Conservation (phyloP, 164 flowering plant species). For the Vitis rupestris region DNA sequence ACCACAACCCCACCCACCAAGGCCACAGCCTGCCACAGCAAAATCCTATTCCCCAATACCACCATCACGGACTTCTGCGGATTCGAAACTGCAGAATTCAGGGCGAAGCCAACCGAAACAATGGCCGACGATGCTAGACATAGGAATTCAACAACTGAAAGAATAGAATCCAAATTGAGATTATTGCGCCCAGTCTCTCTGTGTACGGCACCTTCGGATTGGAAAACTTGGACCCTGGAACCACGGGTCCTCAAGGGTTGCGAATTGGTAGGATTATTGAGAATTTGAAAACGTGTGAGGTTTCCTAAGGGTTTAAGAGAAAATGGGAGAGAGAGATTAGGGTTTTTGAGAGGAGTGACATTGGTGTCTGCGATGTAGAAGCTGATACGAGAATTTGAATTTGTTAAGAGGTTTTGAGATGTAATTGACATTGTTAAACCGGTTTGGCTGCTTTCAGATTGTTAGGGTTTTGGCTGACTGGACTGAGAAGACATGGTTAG, state of each 20-base stretch:
- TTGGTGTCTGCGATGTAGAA: conserved; percentile 8
- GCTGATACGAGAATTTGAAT: conserved; percentile 12
- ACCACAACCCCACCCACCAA: conserved; percentile 52
- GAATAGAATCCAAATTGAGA: conserved; percentile 46
- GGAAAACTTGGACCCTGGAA: conserved; percentile 15
- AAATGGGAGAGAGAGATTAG: conserved; percentile 6
- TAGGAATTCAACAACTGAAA: conserved; percentile 50
- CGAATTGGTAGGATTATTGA: not conserved
- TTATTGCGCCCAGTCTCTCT: conserved; percentile 4
- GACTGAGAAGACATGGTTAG: conserved; percentile 9
- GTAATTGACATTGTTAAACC: conserved; percentile 26
- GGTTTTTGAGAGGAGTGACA: conserved; percentile 6
- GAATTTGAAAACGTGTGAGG: not conserved
- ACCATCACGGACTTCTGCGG: conserved; percentile 29
- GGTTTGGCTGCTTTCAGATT: not conserved
- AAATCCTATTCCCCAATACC: conserved; percentile 35
- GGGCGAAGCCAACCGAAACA: conserved; percentile 42
- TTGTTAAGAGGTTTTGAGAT: conserved; percentile 19
- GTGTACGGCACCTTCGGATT: conserved; percentile 18
- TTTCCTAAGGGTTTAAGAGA: not conserved
- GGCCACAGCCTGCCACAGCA: conserved; percentile 48
- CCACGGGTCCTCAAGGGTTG: conserved; percentile 1
- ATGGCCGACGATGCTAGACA: conserved; percentile 53
- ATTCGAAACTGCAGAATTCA: conserved; percentile 33
- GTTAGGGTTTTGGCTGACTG: conserved; percentile 3